Evolutionary conservation across 2,329 filamentous ascomycete genomes (phyloP), one percentile per base, ranked within the genome.

Genomic region (Alternaria angustiovoidea): DNA sequence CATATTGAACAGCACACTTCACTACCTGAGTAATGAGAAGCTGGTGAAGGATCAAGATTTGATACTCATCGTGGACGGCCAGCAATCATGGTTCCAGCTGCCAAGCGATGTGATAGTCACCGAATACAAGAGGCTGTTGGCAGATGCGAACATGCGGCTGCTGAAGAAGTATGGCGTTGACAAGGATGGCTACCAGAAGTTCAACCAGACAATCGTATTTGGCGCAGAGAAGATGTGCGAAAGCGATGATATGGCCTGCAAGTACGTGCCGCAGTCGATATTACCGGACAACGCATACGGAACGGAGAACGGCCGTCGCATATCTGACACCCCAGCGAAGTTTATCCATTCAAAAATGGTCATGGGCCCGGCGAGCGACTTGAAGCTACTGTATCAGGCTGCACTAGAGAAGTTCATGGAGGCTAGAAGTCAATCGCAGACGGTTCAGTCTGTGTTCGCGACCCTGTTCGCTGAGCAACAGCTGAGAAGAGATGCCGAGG

Each of bases 31-130:
- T 12, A 79, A 81, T 49, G 78, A 77, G 30, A 81, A 81, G 36
- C 71, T 81, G n/a, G 80, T 86, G 18, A 78, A 81, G 24, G 81
- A 88, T 57, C 80, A 86, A 20, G 89, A 91, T 71, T 75, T 92
- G 28, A 83, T 90, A 7, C 76, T 91, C 58, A 81, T 91, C 47
- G 82, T 88, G 6, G 88, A 91, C 71, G 87, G 85, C 1, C 84
- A 87, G 71, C 87, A 91, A 59, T 81, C 87, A 1, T 87, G 88
- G 78, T 87, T 90, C 60, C 89, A 91, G 72, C 79, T 91, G 2
- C 87, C 88, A 0, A 84, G 87, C 3, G 85, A 89, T 42, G 81
- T 90, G 20, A 78, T 91, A 64, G 83, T 91, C 26, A 79, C 84
- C 64, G 83, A 89, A 43, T 91, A 90, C 73, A 85, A 88, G 64